These are phyloP conservation scores for Hypoxylon sp. DNA, from an alignment of 2,329 filamentous ascomycete genomes.

Conservation along the genomic window DNA sequence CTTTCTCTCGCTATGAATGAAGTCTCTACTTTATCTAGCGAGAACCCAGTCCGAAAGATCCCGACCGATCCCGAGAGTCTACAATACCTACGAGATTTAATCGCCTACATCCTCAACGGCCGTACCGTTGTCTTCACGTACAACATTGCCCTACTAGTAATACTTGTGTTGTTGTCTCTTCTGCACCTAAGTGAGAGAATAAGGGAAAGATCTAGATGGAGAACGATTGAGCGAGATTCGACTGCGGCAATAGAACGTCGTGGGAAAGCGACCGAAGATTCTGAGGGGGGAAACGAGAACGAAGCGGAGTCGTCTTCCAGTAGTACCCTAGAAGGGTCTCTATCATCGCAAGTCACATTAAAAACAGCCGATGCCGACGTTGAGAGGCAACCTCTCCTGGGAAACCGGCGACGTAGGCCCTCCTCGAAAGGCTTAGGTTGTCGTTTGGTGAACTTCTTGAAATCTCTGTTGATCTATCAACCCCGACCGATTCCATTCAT, in stretches of 20 bases:
- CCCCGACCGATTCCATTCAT: slow-evolving; percentile 68
- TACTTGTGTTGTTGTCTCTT: slow-evolving; percentile 49
- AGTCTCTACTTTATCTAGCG: slow-evolving; percentile 18
- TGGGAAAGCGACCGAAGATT: slow-evolving; percentile 22
- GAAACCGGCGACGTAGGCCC: slow-evolving; percentile 7
- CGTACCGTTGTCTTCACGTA: slow-evolving; percentile 52
- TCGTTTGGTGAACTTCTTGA: slow-evolving; percentile 14
- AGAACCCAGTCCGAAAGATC: slow-evolving; percentile 20
- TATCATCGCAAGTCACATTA: slow-evolving; percentile 43
- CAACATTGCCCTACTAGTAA: slow-evolving; percentile 51
- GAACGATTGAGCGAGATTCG: slow-evolving; percentile 37
- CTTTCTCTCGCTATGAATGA: slow-evolving; percentile 20
- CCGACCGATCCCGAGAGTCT: slow-evolving; percentile 52
- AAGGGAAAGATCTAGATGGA: slow-evolving; percentile 45
- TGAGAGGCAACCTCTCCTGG: slow-evolving; percentile 54
- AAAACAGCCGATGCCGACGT: slow-evolving; percentile 50
- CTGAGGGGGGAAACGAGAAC: slow-evolving; percentile 29
- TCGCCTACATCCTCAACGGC: slow-evolving; percentile 51
- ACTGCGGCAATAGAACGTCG: slow-evolving; percentile 4
- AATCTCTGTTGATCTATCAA: slow-evolving; percentile 65
- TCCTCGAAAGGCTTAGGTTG: not conserved
- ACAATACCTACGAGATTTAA: slow-evolving; percentile 52
- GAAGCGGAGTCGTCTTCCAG: slow-evolving; percentile 52
- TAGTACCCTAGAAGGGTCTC: slow-evolving; percentile 49
- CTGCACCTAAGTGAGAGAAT: slow-evolving; percentile 45